Evolutionary conservation across 106 monocot genomes (phyloP), one percentile per base, ranked within the genome.

Genomic region (Dendrobium huoshanense): DNA sequence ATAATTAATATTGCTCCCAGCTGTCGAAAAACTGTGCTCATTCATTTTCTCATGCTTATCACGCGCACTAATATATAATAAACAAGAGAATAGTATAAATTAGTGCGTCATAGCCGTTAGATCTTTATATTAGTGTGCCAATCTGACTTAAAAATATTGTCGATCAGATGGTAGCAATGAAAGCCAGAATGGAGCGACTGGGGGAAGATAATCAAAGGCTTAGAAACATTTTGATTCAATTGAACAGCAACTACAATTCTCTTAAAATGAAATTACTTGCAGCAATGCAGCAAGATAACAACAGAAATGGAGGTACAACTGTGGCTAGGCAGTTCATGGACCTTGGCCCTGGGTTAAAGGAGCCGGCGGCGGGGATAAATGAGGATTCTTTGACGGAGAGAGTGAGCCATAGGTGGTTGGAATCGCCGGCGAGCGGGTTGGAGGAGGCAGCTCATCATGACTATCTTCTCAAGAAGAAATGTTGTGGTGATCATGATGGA

Each of bases 321-420:
- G 79, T 90, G 13, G 89, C 94, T 7, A 76, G 94, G 64, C 92
- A 94, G 47, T 97, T 97, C 90, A 82, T 92, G 55, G 92, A 94
- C 81, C 88, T 94, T 2, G 85, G 87, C 16, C 85, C 70, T 9
- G 55, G 83, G 16, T 51, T 51, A 51, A 51, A 15, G 0, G 82
- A 74, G 0, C 44, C 54, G 5, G 77, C 42, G 15, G 47, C 74
- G 29, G 91, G 88, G 2, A 88, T 85, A 64, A 55, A 73, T 2
- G 88, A 90, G 2, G 67, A 94, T 55, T 96, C 94, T 0, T 92
- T 90, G 67, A 87, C 88, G 3, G 51, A 13, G 51, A 51, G 51
- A 11, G 13, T 13, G 3, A 15, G 51, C 51, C 15, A 1, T 51
- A 51, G 13, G 13, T 13, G 13, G 13, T 15, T 13, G 13, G 13